Evolutionary conservation across 176 grass and related monocot genomes (phyloP), one percentile per base, ranked within the genome.

Genomic region (Carex parvula): DNA sequence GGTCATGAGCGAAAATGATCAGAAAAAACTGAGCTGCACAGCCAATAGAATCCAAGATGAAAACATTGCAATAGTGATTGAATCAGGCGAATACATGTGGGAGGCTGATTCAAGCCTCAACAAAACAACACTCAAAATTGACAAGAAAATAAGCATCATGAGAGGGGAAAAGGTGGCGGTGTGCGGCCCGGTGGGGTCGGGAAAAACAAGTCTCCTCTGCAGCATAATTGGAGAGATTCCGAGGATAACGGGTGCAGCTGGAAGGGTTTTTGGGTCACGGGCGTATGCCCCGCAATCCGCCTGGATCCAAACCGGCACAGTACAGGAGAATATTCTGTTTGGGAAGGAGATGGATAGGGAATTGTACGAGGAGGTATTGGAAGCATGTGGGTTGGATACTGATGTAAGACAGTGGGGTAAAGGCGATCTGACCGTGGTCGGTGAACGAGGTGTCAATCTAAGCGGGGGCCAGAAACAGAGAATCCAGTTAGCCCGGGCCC

Each of bases 401-500:
- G 94, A 97, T 90, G 50, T 97, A 30, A 89, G 74, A 64, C 54
- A 83, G 48, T 97, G 92, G 92, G 76, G 80, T 65, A 88, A 92
- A 65, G 94, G 90, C 65, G 92, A 94, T 70, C 79, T 97, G 87
- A 94, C 92, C 11, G 4, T 94, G 66, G 75, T 97, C 15, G 94
- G 85, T 58, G 94, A 97, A 81, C 94, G 94, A 80, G 94, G 94
- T 44, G 85, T 91, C 14, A 97, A 97, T 80, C 85, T 97, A n/a
- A 97, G 94, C 77, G 94, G 94, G 21, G 94, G 94, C 5, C 94
- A 97, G 92, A 97, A 97, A 83, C 94, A 97, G 77, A 94, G 94
- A 87, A 90, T 97, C 84, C 94, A 97, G 71, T 81, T 97, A 70
- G 92, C 94, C 20, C 93, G 94, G 84, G 90, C 94, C 79, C 79